Percentiles rank a stretch among this genome's conserved stretches.
Conservation (phyloP, 2,329 filamentous ascomycete species). For the Monosporascus ibericus region DNA sequence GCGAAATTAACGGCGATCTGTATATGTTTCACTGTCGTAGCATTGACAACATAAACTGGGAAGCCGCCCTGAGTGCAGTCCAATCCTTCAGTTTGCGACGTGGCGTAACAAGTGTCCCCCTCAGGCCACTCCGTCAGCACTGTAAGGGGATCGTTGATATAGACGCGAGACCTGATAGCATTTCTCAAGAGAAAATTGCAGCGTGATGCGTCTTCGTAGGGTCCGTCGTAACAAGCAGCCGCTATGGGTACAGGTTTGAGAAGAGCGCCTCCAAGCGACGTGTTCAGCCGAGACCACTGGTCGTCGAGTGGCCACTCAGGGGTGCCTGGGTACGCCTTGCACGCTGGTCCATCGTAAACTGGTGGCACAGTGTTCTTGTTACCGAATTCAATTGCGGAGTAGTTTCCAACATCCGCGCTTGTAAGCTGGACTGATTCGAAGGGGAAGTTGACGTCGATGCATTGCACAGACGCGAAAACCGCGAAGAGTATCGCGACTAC, state of each 20-base stretch:
- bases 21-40: slow-evolving; percentile 29
- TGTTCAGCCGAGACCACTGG: slow-evolving; percentile 25
- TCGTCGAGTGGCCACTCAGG: slow-evolving; percentile 22
- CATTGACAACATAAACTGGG: slow-evolving; percentile 33
- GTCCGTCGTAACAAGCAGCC: slow-evolving; percentile 26
- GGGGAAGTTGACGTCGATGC: slow-evolving; percentile 13
- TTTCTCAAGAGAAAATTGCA: slow-evolving; percentile 25
- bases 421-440: slow-evolving; percentile 22
- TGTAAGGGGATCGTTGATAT: slow-evolving; percentile 26
- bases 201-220: slow-evolving; percentile 17
- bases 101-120: slow-evolving; percentile 29
- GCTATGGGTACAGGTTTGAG: slow-evolving; percentile 26
- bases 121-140: slow-evolving; percentile 27
- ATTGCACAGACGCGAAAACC: slow-evolving; percentile 1
- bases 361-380: slow-evolving; percentile 15
- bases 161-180: slow-evolving; percentile 23
- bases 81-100: slow-evolving; percentile 9
- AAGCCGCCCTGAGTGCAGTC: slow-evolving; percentile 32
- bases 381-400: slow-evolving; percentile 24
- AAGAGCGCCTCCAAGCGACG: slow-evolving; percentile 23
- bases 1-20: slow-evolving; percentile 36
- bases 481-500: slow-evolving; percentile 2
- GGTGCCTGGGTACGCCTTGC: slow-evolving; percentile 24
- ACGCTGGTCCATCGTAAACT: slow-evolving; percentile 18
- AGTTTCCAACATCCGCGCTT: slow-evolving; percentile 24